Evolutionary conservation across 2,329 filamentous ascomycete species (phyloP).

Genomic region (Xylaria sp.): DNA sequence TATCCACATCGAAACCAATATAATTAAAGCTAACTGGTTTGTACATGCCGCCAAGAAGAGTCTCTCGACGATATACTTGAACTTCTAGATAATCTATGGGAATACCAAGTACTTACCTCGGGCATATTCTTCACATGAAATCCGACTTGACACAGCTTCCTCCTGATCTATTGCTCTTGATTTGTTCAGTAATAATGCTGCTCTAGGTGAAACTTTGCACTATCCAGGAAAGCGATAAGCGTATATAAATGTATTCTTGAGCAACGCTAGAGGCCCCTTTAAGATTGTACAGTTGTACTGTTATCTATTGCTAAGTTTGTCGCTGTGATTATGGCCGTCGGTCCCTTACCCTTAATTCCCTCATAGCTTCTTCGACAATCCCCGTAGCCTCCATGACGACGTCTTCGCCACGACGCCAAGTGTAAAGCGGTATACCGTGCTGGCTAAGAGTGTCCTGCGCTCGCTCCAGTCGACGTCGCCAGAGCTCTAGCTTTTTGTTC

Average conservation of each 20-base stretch:
- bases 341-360: conserved; percentile 51
- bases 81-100: too few relatives aligned
- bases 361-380: conserved; percentile 68
- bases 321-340: background rate
- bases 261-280: background rate
- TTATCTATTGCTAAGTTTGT: too few relatives aligned
- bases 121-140: background rate
- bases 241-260: background rate
- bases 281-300: too few relatives aligned
- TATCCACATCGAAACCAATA: background rate
- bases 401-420: conserved; percentile 78
- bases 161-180: background rate
- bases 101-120: too few relatives aligned
- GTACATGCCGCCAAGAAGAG: background rate
- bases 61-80: background rate
- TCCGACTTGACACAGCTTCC: background rate
- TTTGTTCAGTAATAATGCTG: background rate
- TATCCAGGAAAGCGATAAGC: background rate
- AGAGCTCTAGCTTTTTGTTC: conserved; percentile 78
- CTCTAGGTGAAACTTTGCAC: background rate
- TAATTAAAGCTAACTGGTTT: background rate
- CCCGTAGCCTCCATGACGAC: conserved; percentile 72
- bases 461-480: conserved; percentile 72
- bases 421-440: conserved; percentile 74
- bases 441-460: conserved; percentile 71